Evolutionary conservation across 768 basidiomycete genomes (phyloP), one percentile per base, ranked within the genome.

Genomic region (Calocybe indica): DNA sequence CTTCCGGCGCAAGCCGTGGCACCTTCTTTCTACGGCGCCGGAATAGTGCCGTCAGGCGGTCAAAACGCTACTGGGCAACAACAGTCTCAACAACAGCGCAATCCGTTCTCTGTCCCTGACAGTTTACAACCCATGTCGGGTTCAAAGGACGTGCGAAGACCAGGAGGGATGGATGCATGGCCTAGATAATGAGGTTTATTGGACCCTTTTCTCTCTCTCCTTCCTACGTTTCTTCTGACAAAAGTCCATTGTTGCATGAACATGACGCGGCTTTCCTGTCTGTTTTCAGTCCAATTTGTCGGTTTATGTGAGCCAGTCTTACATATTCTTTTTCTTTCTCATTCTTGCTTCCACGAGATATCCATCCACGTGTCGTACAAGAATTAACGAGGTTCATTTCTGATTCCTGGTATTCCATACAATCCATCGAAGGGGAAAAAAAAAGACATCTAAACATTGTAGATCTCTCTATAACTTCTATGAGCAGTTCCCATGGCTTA

Each of bases 81-180:
- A 40, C 5, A 50, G 9, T 52, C 48, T 69, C 60, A 62, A 38
- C 63, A 52, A 55, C 68, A 67, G 40, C 67, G 75, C 33, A 76
- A 75, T 59, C 68, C 70, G 8, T 74, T 71, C 55, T 60, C 67
- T 4, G 58, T 66, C 7, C 53, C 62, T 8, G 71, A 71, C 29
- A 66, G 68, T 15, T 58, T 69, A 40, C 73, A 72, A 47, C 68
- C 69, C 43, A 58, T 66, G 53, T 54, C 60, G 36, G 59, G 65
- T 45, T 58, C 72, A 47, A 83, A 83, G 66, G 83, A 86, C 49
- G 62, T 62, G 34, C 69, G 83, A 62, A 73, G 83, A 60, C 65
- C 76, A 49, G 82, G 77, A 50, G 79, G 78, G 48, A 80, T 85
- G 75, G 86, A 89, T 62, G 62, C 78, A 45, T 90, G 87, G 86